Conservation (phyloP, 2,329 filamentous ascomycete species). For the Fusarium sp. region DNA sequence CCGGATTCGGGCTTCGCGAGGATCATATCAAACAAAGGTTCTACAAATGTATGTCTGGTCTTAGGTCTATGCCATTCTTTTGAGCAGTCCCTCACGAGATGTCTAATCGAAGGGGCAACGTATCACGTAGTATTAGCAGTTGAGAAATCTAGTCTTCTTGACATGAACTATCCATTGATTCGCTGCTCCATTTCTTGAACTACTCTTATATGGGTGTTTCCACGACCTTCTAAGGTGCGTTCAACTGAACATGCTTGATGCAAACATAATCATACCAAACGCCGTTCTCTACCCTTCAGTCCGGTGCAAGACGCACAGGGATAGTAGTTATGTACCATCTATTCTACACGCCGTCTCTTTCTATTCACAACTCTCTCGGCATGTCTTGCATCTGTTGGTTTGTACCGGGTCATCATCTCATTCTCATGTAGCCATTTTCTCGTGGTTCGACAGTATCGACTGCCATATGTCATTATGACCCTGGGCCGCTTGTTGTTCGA, state of each 20-base stretch:
- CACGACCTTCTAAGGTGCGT: conserved; percentile 8
- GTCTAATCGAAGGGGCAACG: background rate
- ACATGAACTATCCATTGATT: conserved; percentile 19
- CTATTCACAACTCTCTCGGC: conserved; percentile 36
- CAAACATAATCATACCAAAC: conserved; percentile 28
- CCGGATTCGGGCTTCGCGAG: background rate
- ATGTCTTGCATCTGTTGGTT: conserved; percentile 24
- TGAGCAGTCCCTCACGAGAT: background rate
- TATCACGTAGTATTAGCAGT: background rate
- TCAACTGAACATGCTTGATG: conserved; percentile 31
- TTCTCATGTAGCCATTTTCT: conserved; percentile 32
- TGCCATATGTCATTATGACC: conserved; percentile 20
- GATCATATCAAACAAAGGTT: background rate
- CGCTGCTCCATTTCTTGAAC: conserved; percentile 10
- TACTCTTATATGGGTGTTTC: conserved; percentile 15
- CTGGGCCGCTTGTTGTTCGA: conserved; percentile 21
- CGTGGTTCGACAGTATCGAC: conserved; percentile 22
- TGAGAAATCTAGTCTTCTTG: background rate
- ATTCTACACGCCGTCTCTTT: conserved; percentile 31
- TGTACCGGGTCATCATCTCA: conserved; percentile 23
- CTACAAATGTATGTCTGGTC: background rate
- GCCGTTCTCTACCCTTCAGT: conserved; percentile 26
- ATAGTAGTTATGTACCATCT: conserved; percentile 28
- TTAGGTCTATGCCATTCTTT: background rate
- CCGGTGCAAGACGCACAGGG: conserved; percentile 8